Conservation (phyloP, 345 rosid genomes). For the Rhodamnia rubescens region DNA sequence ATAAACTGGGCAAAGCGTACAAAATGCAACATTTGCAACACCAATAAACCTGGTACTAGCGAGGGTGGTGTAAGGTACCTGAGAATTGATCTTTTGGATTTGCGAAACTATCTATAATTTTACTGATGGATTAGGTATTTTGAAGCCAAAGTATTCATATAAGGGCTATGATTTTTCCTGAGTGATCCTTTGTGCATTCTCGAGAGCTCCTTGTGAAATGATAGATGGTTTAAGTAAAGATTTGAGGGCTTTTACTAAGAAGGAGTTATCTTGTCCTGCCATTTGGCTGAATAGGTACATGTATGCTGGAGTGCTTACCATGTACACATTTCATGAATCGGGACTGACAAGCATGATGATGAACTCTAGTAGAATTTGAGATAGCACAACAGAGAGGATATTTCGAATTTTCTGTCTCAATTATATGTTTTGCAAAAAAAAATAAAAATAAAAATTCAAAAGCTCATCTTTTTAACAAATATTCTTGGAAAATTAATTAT, state of each 20-base stretch:
- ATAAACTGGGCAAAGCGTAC: constrained; percentile 96
- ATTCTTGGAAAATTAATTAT: background rate
- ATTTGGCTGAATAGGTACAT: background rate
- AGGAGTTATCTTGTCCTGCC: background rate
- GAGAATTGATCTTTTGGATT: background rate
- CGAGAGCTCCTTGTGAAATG: background rate
- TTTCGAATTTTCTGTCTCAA: background rate
- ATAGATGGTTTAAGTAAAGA: background rate
- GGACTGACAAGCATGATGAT: background rate
- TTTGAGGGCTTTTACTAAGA: background rate
- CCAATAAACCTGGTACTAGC: constrained; percentile 88
- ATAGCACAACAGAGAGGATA: background rate
- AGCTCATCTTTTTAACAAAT: background rate
- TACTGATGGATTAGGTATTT: background rate
- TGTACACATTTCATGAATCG: background rate
- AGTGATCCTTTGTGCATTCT: background rate
- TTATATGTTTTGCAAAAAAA: background rate
- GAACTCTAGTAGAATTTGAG: background rate
- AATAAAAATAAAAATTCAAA: background rate
- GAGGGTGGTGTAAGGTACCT: constrained; percentile 94
- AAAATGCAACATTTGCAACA: constrained; percentile 94
- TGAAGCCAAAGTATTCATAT: background rate
- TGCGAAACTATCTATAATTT: background rate
- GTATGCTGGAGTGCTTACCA: background rate
- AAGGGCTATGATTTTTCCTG: background rate